phyloP scores from a whole-genome alignment of 371 early-diverging fungal species.

The Smittium culicis region DNA sequence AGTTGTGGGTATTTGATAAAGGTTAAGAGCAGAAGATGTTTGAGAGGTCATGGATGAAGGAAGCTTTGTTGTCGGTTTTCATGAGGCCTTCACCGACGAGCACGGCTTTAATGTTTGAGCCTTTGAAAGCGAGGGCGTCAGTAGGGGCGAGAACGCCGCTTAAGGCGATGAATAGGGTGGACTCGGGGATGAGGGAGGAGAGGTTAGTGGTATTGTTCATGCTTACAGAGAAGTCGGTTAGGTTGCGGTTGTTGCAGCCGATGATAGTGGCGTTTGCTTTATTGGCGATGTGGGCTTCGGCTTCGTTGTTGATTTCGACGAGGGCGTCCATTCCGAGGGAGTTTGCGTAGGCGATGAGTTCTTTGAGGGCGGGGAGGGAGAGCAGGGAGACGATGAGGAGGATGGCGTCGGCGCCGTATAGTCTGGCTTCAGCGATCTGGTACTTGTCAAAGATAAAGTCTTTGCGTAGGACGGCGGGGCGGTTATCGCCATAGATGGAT shows the following conservation, averaged over 20 bases:
- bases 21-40: neutral
- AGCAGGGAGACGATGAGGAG: constrained; percentile 93
- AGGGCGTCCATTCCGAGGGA: constrained; percentile 89
- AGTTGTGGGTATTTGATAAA: no score
- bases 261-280: constrained; percentile 70
- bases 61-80: constrained; percentile 47
- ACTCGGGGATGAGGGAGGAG: constrained; percentile 41
- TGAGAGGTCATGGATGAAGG: neutral
- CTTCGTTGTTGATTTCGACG: constrained; percentile 85
- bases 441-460: constrained; percentile 94
- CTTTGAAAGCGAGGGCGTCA: constrained; percentile 70
- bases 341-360: constrained; percentile 56
- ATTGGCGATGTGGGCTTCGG: constrained; percentile 78
- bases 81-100: constrained; percentile 93
- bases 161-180: constrained; percentile 56
- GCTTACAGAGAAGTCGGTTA: constrained; percentile 90
- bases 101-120: constrained; percentile 63
- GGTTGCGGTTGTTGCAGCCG: constrained; percentile 93
- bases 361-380: constrained; percentile 39
- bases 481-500: constrained; percentile 18
- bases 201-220: constrained; percentile 65
- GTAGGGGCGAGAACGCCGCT: constrained; percentile 72
- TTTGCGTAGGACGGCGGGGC: constrained; percentile 87
- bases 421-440: constrained; percentile 82
- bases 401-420: constrained; percentile 84